Evolutionary conservation across 306 rosid genomes (phyloP), one percentile per base, ranked within the genome.

Genomic region (Lotus japonicus): DNA sequence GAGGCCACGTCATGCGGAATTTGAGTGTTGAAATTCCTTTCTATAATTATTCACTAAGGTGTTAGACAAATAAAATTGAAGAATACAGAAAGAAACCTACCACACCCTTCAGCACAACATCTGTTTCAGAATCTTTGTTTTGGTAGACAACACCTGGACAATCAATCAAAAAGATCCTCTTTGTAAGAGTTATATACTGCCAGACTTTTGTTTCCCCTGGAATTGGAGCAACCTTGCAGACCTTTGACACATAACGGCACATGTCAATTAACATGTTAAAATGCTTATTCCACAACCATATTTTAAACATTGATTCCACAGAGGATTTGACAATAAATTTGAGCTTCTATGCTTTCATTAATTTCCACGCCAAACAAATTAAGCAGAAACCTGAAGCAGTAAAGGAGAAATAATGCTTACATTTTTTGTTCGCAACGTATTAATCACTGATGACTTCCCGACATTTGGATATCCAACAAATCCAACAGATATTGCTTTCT

Each of bases 201-300:
- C 97, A 94, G 61, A 90, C 97, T 84, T 90, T 94, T 6, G 97
- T 94, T n/a, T n/a, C n/a, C n/a, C n/a, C n/a, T n/a, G n/a, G n/a
- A n/a, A n/a, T n/a, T n/a, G n/a, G n/a, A n/a, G 99, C 99, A 74
- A 88, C 97, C 87, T 90, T 94, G 86, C 99, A 94, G 36, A 94
- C 97, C 99, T 94, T 52, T 53, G 35, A 53, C 60, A 74, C 38
- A 69, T 19, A 69, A 72, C 56, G 52, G 45, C 28, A 61, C 0
- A 41, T 4, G 50, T 80, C 69, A 81, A 54, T 60, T 12, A 68
- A 42, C 39, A 45, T 45, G 53, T 7, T 51, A 64, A 54, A 79
- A 48, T 73, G 55, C n/a, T 26, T 36, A 41, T 42, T 36, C 49
- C 45, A 55, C 50, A 39, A 18, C 23, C 61, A 21, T 21, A 3